These are phyloP conservation scores for Thraustochytrium sp. DNA, from an alignment of 352 stramenopile genomes.

Conservation along the genomic window DNA sequence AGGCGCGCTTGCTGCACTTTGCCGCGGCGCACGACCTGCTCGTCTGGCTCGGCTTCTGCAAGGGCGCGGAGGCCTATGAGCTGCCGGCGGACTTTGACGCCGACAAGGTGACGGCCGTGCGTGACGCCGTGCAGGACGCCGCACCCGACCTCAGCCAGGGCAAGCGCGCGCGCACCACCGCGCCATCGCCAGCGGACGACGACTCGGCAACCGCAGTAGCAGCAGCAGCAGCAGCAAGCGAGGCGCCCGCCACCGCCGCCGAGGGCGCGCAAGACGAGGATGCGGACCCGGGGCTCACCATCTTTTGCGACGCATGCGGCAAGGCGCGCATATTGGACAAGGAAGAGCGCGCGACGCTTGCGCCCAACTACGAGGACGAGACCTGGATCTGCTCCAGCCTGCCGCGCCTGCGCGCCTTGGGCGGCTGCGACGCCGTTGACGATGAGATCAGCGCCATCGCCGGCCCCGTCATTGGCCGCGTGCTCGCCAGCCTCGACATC, in stretches of 20 bases:
- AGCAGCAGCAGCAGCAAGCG: background rate
- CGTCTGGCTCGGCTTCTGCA: background rate
- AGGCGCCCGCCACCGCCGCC: background rate
- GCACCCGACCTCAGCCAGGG: background rate
- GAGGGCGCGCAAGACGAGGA: background rate
- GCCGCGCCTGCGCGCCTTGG: background rate
- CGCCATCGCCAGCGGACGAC: background rate
- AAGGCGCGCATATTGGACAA: slow-evolving; percentile 13
- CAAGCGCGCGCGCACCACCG: background rate
- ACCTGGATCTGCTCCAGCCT: slow-evolving; percentile 10
- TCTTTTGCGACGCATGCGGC: slow-evolving; percentile 21
- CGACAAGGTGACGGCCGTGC: background rate
- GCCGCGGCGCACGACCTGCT: background rate
- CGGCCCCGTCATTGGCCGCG: background rate
- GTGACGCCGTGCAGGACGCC: background rate
- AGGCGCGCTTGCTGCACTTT: background rate
- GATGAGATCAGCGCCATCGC: slow-evolving; percentile 20
- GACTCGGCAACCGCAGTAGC: background rate
- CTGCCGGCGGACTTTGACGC: background rate
- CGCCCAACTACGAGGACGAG: background rate
- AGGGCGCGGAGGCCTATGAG: too few relatives aligned
- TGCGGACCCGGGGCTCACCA: background rate
- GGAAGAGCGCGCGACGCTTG: background rate
- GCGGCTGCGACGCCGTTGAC: slow-evolving; percentile 20
- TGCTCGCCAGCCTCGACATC: slow-evolving; percentile 8